Conservation (phyloP, 345 rosid genomes). For the Camelina laxa region DNA sequence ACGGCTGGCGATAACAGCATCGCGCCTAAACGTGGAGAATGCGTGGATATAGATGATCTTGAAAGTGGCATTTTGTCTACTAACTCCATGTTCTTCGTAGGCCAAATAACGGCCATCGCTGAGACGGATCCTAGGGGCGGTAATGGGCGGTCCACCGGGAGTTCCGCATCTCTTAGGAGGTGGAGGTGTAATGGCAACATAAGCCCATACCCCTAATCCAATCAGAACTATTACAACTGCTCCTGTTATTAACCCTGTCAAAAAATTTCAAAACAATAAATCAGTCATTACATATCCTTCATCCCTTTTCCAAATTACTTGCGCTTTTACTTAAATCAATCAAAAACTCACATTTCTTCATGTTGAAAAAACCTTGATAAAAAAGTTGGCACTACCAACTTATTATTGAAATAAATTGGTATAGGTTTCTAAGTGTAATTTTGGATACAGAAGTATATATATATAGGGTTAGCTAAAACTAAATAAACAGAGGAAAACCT, state of each 20-base stretch:
- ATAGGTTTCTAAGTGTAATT: not conserved
- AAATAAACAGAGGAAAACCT: not conserved
- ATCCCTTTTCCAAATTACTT: conserved; percentile 4
- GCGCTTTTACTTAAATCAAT: not conserved
- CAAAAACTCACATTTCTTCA: conserved; percentile 40
- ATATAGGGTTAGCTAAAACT: conserved; percentile 5
- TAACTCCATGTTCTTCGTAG: conserved; percentile 60
- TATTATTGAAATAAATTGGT: conserved; percentile 24
- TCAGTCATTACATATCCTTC: not conserved
- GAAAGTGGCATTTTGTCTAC: conserved; percentile 56
- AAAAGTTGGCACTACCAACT: conserved; percentile 26
- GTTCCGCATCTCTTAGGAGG: conserved; percentile 55
- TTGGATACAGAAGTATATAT: not conserved
- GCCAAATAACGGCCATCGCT: conserved; percentile 66
- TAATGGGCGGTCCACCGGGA: conserved; percentile 55
- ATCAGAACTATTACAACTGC: conserved; percentile 26
- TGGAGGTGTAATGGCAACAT: conserved; percentile 54
- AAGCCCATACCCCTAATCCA: conserved; percentile 54
- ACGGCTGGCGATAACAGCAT: conserved; percentile 43
- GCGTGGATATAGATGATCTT: conserved; percentile 60
- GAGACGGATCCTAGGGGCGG: conserved; percentile 61
- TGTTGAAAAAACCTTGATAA: not conserved
- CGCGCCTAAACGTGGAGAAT: conserved; percentile 53
- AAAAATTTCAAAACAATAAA: not conserved
- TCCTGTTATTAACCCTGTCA: conserved; percentile 29